Evolutionary conservation across 371 early-diverging fungal species (phyloP).

Genomic region (Thermomucor indicae-seudaticae): DNA sequence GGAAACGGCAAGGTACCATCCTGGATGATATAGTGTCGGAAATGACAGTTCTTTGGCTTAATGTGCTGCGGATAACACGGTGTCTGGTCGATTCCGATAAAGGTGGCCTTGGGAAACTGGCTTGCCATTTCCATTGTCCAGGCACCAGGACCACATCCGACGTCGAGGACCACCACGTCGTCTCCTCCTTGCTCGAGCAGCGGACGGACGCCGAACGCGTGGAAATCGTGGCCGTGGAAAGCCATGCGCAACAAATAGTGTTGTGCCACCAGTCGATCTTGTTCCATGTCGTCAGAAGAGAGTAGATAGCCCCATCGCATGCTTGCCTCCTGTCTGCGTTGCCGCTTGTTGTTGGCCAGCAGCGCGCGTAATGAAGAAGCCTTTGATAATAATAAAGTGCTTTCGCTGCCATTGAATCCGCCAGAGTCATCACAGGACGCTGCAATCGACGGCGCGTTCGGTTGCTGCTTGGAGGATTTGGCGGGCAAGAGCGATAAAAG

Average conservation of each 20-base stretch:
- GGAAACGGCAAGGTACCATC: slow-evolving; percentile 26
- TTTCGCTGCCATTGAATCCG: too few species aligned
- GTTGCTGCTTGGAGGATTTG: too few species aligned
- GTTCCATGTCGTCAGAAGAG: slow-evolving; percentile 7
- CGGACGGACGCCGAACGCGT: slow-evolving; percentile 11
- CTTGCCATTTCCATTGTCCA: slow-evolving; percentile 47
- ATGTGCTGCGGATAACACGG: slow-evolving; percentile 27
- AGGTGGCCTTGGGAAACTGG: slow-evolving; percentile 27
- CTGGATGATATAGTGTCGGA: slow-evolving; percentile 7
- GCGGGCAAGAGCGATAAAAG: background rate
- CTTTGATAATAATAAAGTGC: background rate
- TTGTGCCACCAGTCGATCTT: slow-evolving; percentile 36
- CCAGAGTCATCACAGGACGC: too few species aligned
- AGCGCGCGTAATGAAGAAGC: background rate
- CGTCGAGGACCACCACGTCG: slow-evolving; percentile 20
- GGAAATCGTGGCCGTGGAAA: slow-evolving; percentile 20
- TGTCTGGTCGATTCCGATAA: slow-evolving; percentile 32
- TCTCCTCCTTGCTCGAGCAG: slow-evolving; percentile 9
- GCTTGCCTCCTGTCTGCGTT: too few species aligned
- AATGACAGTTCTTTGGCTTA: slow-evolving; percentile 38
- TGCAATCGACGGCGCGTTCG: too few species aligned
- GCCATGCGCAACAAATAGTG: slow-evolving; percentile 33
- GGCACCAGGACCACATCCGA: slow-evolving; percentile 34
- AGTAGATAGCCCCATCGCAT: slow-evolving; percentile 8
- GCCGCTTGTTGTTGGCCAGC: background rate